Evolutionary conservation across 805 yeast species (phyloP), one percentile per base, ranked within the genome.

Genomic region (Starmera amethionina): DNA sequence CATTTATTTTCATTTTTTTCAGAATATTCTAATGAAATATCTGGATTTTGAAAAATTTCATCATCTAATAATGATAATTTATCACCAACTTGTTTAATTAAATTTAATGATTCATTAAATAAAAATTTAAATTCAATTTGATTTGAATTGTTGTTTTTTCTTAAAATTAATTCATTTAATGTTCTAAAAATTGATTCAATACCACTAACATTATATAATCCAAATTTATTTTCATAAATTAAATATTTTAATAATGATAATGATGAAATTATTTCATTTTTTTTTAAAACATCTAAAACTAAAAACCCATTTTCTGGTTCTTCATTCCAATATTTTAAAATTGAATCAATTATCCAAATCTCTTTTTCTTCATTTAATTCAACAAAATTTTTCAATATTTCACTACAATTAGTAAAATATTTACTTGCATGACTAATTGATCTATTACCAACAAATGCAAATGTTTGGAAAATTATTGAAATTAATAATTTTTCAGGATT

Each of bases 371-470:
- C 51, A 12, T 46, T 46, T 37, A 52, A 54, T 13, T 50, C 55
- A 28, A 59, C 50, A 15, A 63, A 40, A n/a, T 51, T 54, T 40
- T 55, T 54, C 34, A 77, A 50, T 13, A 65, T 60, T 12, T 57
- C 60, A 16, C 52, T 50, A 7, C 70, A 53, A 33, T 66, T 67
- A 30, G 57, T 61, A 35, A 79, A 64, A 62, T 74, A 75, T 34
- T 73, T 75, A 44, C 73, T 75, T 32, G 81, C 79, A 51, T 82
- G 88, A 0, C 90, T 85, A 34, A 89, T 71, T 0, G 97, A 89
- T 55, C 97, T 73, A 36, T 87, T 81, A 12, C 97, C 97, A 42
- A 87, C 79, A 49, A 79, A 79, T 36, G 90, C 82, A 39, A 86
- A 70, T 0, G 82, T 68, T 52, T 85, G 90, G 51, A 81, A 70